Evolutionary conservation across 148 eudicot genomes (phyloP).

Genomic region (Talinum fruticosum): DNA sequence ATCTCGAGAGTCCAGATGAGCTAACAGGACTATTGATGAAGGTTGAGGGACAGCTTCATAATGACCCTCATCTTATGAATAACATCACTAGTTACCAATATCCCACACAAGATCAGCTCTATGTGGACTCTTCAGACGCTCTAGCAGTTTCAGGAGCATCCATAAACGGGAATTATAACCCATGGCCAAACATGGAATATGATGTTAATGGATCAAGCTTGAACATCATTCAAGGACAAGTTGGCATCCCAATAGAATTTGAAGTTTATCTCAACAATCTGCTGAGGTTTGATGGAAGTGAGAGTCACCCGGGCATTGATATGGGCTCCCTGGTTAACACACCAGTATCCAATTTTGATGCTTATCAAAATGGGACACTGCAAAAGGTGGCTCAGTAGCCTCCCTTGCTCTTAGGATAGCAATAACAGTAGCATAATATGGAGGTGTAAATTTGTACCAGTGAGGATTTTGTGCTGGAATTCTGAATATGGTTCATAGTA

Average conservation of each 20-base stretch:
- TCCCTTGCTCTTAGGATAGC: conserved; percentile 27
- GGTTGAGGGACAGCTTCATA: conserved; percentile 25
- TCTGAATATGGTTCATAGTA: conserved; percentile 10
- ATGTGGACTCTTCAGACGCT: conserved; percentile 18
- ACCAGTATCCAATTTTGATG: conserved; percentile 33
- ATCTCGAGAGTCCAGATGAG: conserved; percentile 22
- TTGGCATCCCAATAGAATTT: conserved; percentile 26
- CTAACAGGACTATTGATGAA: conserved; percentile 22
- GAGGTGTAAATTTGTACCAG: conserved; percentile 24
- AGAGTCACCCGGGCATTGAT: conserved; percentile 31
- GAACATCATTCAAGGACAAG: conserved; percentile 28
- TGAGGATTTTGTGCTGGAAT: conserved; percentile 21
- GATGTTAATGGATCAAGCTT: conserved; percentile 8
- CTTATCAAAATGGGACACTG: conserved; percentile 22
- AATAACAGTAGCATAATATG: conserved; percentile 27
- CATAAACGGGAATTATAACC: conserved; percentile 9
- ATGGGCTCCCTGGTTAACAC: conserved; percentile 35
- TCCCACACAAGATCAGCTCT: conserved; percentile 29
- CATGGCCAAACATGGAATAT: conserved; percentile 22
- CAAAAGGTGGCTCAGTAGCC: conserved; percentile 24
- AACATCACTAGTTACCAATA: conserved; percentile 15
- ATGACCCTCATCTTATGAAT: conserved; percentile 22
- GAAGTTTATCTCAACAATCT: conserved; percentile 28
- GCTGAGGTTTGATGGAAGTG: conserved; percentile 30
- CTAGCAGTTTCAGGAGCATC: conserved; percentile 11